phyloP scores from a whole-genome alignment of 208 protist genomes.

The Acanthamoeba triangularis region DNA sequence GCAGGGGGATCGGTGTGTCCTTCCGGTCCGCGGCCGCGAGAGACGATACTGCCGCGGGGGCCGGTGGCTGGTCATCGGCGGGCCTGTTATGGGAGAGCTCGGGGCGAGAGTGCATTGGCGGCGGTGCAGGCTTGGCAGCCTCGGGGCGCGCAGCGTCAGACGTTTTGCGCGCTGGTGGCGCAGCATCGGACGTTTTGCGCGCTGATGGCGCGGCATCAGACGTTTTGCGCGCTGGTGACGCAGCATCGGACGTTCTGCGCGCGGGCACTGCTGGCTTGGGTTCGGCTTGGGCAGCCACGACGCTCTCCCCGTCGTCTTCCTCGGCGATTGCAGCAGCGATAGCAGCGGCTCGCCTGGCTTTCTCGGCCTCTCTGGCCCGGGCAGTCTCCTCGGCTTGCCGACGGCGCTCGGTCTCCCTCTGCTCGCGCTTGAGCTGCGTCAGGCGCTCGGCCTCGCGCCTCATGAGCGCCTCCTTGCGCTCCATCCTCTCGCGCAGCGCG shows the following conservation, averaged over 20 bases:
- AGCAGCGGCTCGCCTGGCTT: not conserved
- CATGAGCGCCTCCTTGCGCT: not conserved
- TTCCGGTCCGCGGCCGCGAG: not conserved
- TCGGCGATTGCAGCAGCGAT: not conserved
- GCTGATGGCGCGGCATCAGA: too few species aligned
- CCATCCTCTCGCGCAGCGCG: constrained; percentile 14
- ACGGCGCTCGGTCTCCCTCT: not conserved
- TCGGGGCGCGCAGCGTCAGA: too few species aligned
- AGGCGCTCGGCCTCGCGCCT: not conserved
- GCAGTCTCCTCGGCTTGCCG: not conserved
- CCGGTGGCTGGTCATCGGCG: not conserved
- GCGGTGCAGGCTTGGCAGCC: too few species aligned
- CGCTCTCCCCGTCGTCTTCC: not conserved
- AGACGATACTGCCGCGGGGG: not conserved
- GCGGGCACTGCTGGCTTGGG: not conserved
- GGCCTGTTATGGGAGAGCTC: too few species aligned
- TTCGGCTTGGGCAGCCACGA: not conserved
- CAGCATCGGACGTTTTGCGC: not conserved
- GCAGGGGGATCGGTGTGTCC: not conserved
- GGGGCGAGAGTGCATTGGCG: too few species aligned
- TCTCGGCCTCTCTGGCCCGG: not conserved
- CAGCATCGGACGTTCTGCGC: not conserved
- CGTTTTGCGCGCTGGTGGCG: not conserved
- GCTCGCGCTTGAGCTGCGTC: not conserved
- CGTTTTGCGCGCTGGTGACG: not conserved